Percentiles rank a stretch among this genome's conserved stretches.
phyloP scores from a whole-genome alignment of 352 stramenopile genomes.

The Phytopythium montanum region DNA sequence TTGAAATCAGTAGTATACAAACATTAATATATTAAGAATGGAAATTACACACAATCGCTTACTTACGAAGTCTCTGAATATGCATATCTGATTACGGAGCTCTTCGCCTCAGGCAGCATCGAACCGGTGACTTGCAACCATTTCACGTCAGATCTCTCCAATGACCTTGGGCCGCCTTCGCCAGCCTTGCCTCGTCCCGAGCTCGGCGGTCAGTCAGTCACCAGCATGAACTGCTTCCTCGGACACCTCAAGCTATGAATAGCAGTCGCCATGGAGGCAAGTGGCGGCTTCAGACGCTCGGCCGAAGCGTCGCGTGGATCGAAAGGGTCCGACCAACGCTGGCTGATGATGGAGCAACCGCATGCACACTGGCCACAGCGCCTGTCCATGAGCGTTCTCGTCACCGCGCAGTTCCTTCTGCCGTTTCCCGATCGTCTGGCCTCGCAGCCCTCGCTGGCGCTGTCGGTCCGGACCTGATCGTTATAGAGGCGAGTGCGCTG shows the following conservation, averaged over 20 bases:
- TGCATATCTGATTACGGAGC: slow-evolving; percentile 7
- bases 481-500: neutral
- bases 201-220: no score
- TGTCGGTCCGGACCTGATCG: neutral
- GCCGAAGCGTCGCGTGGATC: neutral
- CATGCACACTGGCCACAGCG: neutral
- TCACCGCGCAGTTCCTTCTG: neutral
- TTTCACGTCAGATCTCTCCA: no score
- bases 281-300: neutral
- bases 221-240: neutral
- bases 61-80: neutral
- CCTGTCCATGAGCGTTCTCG: neutral
- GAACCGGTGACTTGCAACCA: neutral
- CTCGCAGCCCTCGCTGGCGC: neutral
- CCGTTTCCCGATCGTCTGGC: neutral
- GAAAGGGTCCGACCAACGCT: neutral
- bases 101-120: neutral
- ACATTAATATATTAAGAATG: neutral
- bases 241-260: neutral
- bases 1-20: no score
- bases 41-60: neutral
- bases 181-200: no score
- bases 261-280: neutral
- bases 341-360: neutral
- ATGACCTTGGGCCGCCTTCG: no score